Evolutionary conservation across 352 stramenopile genomes (phyloP).

Genomic region (Phytophthora sojae): DNA sequence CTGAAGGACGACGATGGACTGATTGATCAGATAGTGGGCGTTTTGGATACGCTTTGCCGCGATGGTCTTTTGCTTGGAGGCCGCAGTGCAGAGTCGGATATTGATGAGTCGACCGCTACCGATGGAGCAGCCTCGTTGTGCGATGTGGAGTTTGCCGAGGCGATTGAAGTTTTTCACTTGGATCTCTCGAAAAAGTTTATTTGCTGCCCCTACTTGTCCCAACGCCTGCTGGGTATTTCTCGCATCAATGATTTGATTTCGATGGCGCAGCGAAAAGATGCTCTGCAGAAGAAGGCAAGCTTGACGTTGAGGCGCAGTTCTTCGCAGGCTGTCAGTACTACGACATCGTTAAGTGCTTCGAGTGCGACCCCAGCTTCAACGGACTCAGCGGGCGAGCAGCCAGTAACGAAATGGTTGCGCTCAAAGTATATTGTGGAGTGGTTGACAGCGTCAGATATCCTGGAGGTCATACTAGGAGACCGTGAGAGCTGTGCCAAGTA

Average conservation of each 20-base stretch:
- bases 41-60: constrained; percentile 76
- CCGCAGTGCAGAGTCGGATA: constrained; percentile 31
- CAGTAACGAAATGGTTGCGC: constrained; percentile 74
- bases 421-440: constrained; percentile 83
- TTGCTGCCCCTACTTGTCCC: constrained; percentile 83
- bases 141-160: constrained; percentile 68
- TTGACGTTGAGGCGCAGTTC: constrained; percentile 55
- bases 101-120: constrained; percentile 31
- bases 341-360: constrained; percentile 35
- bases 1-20: constrained; percentile 85
- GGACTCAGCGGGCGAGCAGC: constrained; percentile 29
- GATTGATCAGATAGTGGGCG: constrained; percentile 75
- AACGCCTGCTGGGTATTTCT: constrained; percentile 75
- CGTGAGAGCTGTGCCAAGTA: constrained; percentile 72
- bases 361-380: constrained; percentile 36
- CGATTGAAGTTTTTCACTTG: constrained; percentile 85
- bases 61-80: constrained; percentile 65
- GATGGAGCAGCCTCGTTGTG: constrained; percentile 29
- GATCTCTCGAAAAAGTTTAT: constrained; percentile 89
- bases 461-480: constrained; percentile 87
- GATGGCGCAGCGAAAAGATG: constrained; percentile 77
- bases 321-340: constrained; percentile 42
- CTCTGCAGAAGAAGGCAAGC: constrained; percentile 69
- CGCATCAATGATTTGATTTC: constrained; percentile 80
- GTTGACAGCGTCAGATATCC: constrained; percentile 75